These are phyloP conservation scores for Yamadazyma atlantica DNA, from an alignment of 1,139 yeast genomes.

Conservation along the genomic window DNA sequence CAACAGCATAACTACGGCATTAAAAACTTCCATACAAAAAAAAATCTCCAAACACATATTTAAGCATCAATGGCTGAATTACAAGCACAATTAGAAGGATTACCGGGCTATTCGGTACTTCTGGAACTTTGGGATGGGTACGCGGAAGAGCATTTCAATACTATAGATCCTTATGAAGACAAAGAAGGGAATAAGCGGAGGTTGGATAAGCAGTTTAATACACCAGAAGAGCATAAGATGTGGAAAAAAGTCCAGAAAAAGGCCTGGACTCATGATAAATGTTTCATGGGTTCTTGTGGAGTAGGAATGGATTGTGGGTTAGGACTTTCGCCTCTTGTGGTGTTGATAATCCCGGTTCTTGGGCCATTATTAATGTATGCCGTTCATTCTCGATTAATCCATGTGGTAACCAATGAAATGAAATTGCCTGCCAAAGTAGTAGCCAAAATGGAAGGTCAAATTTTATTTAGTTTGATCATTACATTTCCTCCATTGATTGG, in stretches of 20 bases:
- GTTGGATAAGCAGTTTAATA: constrained; percentile 53
- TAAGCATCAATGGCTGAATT: constrained; percentile 12
- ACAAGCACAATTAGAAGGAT: constrained; percentile 43
- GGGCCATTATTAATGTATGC: constrained; percentile 83
- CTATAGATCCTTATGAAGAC: constrained; percentile 71
- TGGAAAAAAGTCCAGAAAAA: constrained; percentile 72
- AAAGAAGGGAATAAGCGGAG: constrained; percentile 55
- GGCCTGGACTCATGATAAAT: constrained; percentile 86
- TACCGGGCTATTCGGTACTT: constrained; percentile 58
- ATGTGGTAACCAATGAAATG: constrained; percentile 53
- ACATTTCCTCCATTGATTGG: constrained; percentile 82
- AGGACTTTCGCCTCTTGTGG: constrained; percentile 71
- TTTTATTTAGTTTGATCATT: constrained; percentile 67
- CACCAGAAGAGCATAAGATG: constrained; percentile 60
- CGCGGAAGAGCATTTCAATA: constrained; percentile 63
- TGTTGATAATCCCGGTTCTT: constrained; percentile 64
- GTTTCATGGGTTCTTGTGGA: constrained; percentile 72
- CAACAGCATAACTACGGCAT: too few relatives aligned
- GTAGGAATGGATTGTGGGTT: constrained; percentile 72
- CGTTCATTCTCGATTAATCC: constrained; percentile 66
- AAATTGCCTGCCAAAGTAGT: constrained; percentile 58
- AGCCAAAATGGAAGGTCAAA: constrained; percentile 73
- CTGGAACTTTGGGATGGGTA: constrained; percentile 61
- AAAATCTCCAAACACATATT: too few relatives aligned
- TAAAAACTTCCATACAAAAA: too few relatives aligned